Conservation (phyloP, 768 basidiomycete species). For the Mycena leptocephala region DNA sequence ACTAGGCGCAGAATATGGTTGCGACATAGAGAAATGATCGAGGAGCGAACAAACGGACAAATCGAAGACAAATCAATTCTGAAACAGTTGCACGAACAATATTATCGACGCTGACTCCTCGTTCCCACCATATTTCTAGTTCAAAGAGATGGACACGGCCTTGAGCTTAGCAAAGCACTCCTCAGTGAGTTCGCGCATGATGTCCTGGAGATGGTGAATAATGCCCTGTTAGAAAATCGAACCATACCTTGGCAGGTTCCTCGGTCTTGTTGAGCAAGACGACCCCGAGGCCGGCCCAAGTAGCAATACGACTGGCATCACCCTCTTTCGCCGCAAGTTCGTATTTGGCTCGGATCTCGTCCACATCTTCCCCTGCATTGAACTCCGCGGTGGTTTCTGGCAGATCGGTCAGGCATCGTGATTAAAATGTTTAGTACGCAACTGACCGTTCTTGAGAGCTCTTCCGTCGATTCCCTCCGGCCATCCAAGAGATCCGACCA, state of each 20-base stretch:
- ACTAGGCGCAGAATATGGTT: too few relatives aligned
- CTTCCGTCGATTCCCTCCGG: slow-evolving; percentile 8
- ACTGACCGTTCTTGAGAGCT: slow-evolving; percentile 3
- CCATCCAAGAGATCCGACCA: slow-evolving; percentile 11
- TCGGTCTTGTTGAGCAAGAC: background rate
- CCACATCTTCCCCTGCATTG: background rate
- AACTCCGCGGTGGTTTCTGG: background rate
- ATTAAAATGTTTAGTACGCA: background rate
- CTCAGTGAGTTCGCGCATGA: too few relatives aligned
- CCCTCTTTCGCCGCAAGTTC: background rate
- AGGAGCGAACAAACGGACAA: too few relatives aligned
- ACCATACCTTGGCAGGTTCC: slow-evolving; percentile 1
- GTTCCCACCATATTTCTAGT: too few relatives aligned
- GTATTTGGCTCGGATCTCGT: background rate
- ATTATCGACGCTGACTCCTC: too few relatives aligned
- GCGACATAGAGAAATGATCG: too few relatives aligned
- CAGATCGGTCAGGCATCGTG: background rate
- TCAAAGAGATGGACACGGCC: too few relatives aligned
- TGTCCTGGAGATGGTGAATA: too few relatives aligned
- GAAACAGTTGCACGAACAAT: too few relatives aligned
- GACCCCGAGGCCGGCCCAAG: slow-evolving; percentile 7
- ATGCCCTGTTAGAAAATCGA: too few relatives aligned
- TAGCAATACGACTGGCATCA: slow-evolving; percentile 3
- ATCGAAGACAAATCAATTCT: too few relatives aligned
- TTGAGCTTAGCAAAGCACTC: too few relatives aligned